phyloP scores from a whole-genome alignment of 169 alveolate species.

The Plasmodium chabaudi region DNA sequence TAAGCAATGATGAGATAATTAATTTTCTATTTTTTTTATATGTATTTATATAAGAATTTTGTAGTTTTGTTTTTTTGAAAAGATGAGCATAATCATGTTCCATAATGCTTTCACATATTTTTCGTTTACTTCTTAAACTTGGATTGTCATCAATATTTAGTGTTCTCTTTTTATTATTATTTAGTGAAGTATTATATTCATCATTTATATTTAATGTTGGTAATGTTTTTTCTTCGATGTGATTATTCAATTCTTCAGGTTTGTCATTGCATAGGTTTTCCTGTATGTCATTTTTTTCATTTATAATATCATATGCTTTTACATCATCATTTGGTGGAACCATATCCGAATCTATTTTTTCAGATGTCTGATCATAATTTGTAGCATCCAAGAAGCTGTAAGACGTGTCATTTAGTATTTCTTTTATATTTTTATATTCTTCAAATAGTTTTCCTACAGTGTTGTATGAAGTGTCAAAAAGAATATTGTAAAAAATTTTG shows the following conservation, averaged over 20 bases:
- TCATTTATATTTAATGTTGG: too few species aligned
- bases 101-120: neutral
- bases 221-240: too few species aligned
- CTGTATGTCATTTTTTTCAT: too few species aligned
- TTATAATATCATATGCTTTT: too few species aligned
- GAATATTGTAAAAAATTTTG: constrained; percentile 52
- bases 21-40: constrained; percentile 64
- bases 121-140: neutral
- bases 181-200: too few species aligned
- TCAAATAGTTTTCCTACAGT: constrained; percentile 41
- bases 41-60: constrained; percentile 48
- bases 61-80: constrained; percentile 58
- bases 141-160: neutral
- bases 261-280: too few species aligned
- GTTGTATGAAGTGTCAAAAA: constrained; percentile 49
- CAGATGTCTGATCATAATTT: neutral
- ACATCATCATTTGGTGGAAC: too few species aligned
- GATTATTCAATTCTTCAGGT: too few species aligned
- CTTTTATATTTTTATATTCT: constrained; percentile 57
- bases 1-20: constrained; percentile 25
- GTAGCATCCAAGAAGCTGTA: constrained; percentile 12
- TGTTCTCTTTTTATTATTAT: too few species aligned
- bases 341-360: too few species aligned
- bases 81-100: constrained; percentile 15
- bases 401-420: constrained; percentile 30